These are phyloP conservation scores for Ogataea kodamae DNA, from an alignment of 805 yeast species.

Conservation along the genomic window DNA sequence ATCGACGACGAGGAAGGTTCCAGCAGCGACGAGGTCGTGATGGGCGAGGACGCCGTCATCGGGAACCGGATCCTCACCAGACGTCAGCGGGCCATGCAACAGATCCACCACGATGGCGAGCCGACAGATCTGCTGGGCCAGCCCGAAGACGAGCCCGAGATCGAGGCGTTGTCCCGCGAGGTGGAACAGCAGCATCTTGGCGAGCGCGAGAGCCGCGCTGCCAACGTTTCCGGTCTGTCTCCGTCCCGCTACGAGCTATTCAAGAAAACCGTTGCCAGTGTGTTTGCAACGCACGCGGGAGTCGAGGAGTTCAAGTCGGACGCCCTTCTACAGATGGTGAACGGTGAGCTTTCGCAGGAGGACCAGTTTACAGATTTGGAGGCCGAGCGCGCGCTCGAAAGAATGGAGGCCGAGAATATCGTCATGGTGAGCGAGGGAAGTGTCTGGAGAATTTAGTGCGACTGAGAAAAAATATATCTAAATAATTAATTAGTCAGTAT, in stretches of 20 bases:
- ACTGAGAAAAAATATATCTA: background rate
- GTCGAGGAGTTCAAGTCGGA: conserved; percentile 34
- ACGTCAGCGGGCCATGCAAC: conserved; percentile 21
- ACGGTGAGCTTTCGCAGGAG: conserved; percentile 37
- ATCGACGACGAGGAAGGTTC: conserved; percentile 21
- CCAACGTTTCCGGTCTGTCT: conserved; percentile 36
- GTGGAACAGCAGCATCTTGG: conserved; percentile 23
- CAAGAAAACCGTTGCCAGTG: conserved; percentile 43
- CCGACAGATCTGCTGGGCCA: too few species aligned
- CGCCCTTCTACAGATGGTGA: conserved; percentile 23
- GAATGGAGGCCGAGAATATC: conserved; percentile 43
- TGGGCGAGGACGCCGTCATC: conserved; percentile 15
- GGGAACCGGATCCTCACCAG: conserved; percentile 17
- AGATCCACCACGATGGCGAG: conserved; percentile 31
- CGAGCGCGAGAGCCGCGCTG: conserved; percentile 4
- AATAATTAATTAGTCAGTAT: background rate
- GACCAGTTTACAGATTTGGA: conserved; percentile 45
- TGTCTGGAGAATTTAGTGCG: conserved; percentile 41
- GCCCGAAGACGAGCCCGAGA: conserved; percentile 18
- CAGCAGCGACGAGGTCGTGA: conserved; percentile 18
- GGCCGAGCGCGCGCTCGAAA: conserved; percentile 40
- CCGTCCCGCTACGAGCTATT: conserved; percentile 46
- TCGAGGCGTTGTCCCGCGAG: conserved; percentile 19
- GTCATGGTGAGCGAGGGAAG: conserved; percentile 47
- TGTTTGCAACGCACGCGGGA: conserved; percentile 38